Evolutionary conservation across 2,329 filamentous ascomycete species (phyloP), one percentile per base, ranked within the genome.

Genomic region (Aspergillus luchuensis): DNA sequence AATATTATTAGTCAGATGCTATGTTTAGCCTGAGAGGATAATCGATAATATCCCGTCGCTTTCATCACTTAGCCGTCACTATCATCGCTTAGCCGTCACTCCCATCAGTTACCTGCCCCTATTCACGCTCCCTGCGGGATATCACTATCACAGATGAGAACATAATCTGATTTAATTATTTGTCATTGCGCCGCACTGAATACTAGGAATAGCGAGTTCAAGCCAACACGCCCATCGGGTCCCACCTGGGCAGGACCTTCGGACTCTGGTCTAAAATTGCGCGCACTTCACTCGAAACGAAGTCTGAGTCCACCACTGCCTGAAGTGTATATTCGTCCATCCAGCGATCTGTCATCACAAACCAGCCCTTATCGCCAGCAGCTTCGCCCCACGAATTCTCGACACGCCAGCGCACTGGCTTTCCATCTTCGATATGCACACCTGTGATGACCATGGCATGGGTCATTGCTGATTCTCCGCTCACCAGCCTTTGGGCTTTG

Each of bases 361-460:
- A 95, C 84, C 91, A 96, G 0, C 92, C 92, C 67, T 92, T 87
- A 11, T 88, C 85, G 0, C 92, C 92, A 0, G 84, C 84, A 0
- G 71, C 78, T 43, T 86, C 82, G 11, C 90, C 91, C 92, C 92
- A 96, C 58, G 86, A 90, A 73, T 96, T 96, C 82, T 96, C 89
- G 6, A 96, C 91, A 57, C 91, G 82, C 92, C 92, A 97, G 48
- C 92, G 81, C 1, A 92, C 85, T 2, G 87, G 82, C 75, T 86
- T 84, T 1, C 86, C 87, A 61, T 85, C 78, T 28, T 90, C 88
- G 2, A 96, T 74, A 71, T 97, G 92, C 49, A 96, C 92, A 0
- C 87, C 92, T 2, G 91, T 96, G 63, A 97, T 77, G 0, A 96
- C 91, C 92, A 96, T 96, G 4, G 92, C 92, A 70, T 96, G 92